Percentiles rank a stretch among this genome's conserved stretches.
Conservation (phyloP, 2,329 filamentous ascomycete genomes). For the Fusarium sacchari region DNA sequence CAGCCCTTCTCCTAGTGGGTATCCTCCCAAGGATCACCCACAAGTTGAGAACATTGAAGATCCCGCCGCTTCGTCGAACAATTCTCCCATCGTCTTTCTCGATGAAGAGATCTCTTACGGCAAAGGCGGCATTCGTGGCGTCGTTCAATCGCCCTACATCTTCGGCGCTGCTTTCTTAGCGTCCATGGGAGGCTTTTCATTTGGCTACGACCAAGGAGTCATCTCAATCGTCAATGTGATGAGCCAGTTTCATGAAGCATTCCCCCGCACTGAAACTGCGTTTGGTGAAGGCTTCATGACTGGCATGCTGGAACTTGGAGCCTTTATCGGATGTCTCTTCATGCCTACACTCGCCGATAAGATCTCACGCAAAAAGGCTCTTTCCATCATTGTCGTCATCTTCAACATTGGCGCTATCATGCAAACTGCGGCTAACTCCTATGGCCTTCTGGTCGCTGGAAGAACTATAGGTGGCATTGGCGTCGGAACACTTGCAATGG, state of each 20-base stretch:
- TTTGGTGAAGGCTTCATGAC: conserved; percentile 53
- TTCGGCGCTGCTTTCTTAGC: background rate
- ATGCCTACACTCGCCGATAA: conserved; percentile 37
- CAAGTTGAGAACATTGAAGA: background rate
- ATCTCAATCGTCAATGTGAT: conserved; percentile 57
- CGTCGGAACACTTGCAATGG: conserved; percentile 58
- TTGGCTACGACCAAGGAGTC: conserved; percentile 46
- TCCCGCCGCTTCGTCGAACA: background rate
- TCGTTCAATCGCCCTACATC: background rate
- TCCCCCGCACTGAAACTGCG: conserved; percentile 46
- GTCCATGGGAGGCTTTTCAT: conserved; percentile 9
- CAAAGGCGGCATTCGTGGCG: background rate
- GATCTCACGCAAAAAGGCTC: conserved; percentile 40
- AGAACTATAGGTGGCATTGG: conserved; percentile 54
- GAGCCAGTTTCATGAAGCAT: conserved; percentile 52
- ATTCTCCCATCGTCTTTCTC: background rate
- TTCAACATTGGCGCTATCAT: conserved; percentile 42
- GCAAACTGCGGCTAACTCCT: conserved; percentile 37
- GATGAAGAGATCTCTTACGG: conserved; percentile 1
- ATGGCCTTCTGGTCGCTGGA: conserved; percentile 28
- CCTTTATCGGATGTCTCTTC: conserved; percentile 53
- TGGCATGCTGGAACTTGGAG: conserved; percentile 61
- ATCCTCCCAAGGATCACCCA: background rate
- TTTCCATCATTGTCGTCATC: conserved; percentile 40
- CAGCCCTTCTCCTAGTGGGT: background rate